Evolutionary conservation across 1,284 basidiomycete genomes (phyloP), one percentile per base, ranked within the genome.

Genomic region (Agroathelia rolfsii): DNA sequence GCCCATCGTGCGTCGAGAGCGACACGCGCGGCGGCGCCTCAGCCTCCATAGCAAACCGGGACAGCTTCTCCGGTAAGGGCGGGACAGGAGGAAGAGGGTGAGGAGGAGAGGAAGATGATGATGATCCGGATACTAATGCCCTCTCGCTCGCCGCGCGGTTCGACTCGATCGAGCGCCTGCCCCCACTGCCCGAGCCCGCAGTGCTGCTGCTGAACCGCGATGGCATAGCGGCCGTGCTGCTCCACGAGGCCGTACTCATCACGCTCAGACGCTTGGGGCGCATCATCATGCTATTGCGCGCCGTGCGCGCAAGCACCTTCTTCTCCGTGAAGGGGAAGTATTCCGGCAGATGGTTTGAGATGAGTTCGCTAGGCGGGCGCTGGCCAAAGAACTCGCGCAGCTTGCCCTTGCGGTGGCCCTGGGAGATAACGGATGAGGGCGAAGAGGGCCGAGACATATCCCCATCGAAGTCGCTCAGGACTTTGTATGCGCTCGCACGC

Each of bases 381-480:
- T 97, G 94, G 7, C 94, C 95, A 48, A 96, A 94, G 68, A 98
- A 99, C 66, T 93, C 94, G 57, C 90, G 88, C 40, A 96, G 62
- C 53, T 82, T 85, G 20, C n/a, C n/a, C n/a, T n/a, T n/a, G n/a
- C n/a, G n/a, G n/a, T n/a, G n/a, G n/a, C n/a, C n/a, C n/a, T n/a
- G n/a, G n/a, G n/a, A n/a, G n/a, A n/a, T n/a, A n/a, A n/a, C n/a
- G n/a, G n/a, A n/a, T n/a, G n/a, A n/a, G n/a, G n/a, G n/a, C n/a
- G n/a, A n/a, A n/a, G 62, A 2, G 70, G 61, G 32, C 76, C 73
- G 18, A 77, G 61, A 0, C 69, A 64, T n/a, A n/a, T n/a, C 47
- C 81, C 77, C 86, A 18, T 88, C 88, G 3, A 97, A 70, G 1
- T 89, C 90, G 28, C 87, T 93, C 55, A 98, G 80, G 45, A 98